Evolutionary conservation across 2,329 filamentous ascomycete genomes (phyloP), one percentile per base, ranked within the genome.

Genomic region (Penicillium sp.): DNA sequence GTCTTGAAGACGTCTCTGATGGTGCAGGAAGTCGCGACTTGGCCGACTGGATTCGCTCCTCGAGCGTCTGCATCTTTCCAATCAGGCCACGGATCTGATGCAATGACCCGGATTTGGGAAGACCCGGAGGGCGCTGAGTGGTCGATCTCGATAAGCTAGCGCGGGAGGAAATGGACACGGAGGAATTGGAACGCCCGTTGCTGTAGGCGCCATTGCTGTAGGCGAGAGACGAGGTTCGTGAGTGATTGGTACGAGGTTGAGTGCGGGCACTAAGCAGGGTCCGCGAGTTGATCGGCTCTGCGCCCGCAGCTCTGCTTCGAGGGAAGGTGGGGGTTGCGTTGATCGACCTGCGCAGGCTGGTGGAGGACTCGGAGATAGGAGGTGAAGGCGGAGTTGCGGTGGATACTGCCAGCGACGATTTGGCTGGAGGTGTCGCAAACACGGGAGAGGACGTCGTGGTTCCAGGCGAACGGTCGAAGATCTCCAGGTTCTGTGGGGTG

Each of bases 11-110:
- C 0, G 87, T 93, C 47, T 77, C 79, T 6, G 82, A 79, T 2
- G 91, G 89, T 1, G 87, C 89, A 2, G 93, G 93, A 18, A 98
- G 81, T 71, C 93, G 95, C 33, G 92, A 96, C 59, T 90, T 84
- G 15, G 87, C 93, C 23, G 86, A 89, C 53, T 97, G 90, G 8
- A 98, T 92, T 39, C 93, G 83, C 55, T 93, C 89, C 69, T 97
- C 93, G 53, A 98, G 84, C 59, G 89, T 88, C 71, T 96, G 89
- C 90, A 97, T 96, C 73, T 97, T 93, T 25, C 89, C 91, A 50
- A 95, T 95, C 57, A 98, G 83, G 27, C 86, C 87, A 56, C 92
- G 89, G 64, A 98, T 95, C 68, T 98, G 93, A 58, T 88, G 87
- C 43, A 98, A 81, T 1, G 93, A 97, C 55, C 81, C 79, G 27